Percentiles rank a stretch among this genome's conserved stretches.
Conservation (phyloP, 2,329 filamentous ascomycete species). For the Monilinia laxa region DNA sequence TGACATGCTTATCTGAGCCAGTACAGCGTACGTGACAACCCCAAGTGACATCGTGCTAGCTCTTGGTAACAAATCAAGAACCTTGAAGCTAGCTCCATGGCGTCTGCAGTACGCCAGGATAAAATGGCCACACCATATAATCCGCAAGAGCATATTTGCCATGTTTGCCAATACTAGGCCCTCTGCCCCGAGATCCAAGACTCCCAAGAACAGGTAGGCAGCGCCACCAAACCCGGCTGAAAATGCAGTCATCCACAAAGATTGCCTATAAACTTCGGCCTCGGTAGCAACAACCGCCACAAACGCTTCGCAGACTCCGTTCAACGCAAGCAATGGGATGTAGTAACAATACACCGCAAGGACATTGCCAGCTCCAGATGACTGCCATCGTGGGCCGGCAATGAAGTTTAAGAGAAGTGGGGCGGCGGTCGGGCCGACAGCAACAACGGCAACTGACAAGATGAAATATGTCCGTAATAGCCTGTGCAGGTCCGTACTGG, state of each 20-base stretch:
- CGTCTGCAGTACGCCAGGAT: constrained; percentile 62
- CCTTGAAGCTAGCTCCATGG: constrained; percentile 46
- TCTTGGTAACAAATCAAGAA: constrained; percentile 47
- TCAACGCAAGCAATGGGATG: constrained; percentile 86
- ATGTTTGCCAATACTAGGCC: constrained; percentile 85
- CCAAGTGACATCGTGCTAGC: constrained; percentile 47
- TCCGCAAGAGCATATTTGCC: constrained; percentile 85
- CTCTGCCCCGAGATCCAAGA: constrained; percentile 67
- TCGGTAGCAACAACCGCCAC: constrained; percentile 82
- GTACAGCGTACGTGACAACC: constrained; percentile 46
- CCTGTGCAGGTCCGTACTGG: constrained; percentile 54
- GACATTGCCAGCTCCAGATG: constrained; percentile 69
- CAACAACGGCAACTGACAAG: constrained; percentile 65
- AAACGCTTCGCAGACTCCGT: constrained; percentile 90
- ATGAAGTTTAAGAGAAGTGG: constrained; percentile 72
- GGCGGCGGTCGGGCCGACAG: constrained; percentile 73
- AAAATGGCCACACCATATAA: constrained; percentile 76
- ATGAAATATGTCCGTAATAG: constrained; percentile 74
- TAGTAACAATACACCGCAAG: constrained; percentile 86
- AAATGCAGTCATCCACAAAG: constrained; percentile 80
- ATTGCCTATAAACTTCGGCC: constrained; percentile 72
- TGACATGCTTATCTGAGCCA: constrained; percentile 39
- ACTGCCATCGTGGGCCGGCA: constrained; percentile 74
- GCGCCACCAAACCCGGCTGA: constrained; percentile 72
- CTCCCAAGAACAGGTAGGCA: constrained; percentile 72